Evolutionary conservation across 768 basidiomycete species (phyloP), one percentile per base, ranked within the genome.

Genomic region (Kwoniella bestiolae): DNA sequence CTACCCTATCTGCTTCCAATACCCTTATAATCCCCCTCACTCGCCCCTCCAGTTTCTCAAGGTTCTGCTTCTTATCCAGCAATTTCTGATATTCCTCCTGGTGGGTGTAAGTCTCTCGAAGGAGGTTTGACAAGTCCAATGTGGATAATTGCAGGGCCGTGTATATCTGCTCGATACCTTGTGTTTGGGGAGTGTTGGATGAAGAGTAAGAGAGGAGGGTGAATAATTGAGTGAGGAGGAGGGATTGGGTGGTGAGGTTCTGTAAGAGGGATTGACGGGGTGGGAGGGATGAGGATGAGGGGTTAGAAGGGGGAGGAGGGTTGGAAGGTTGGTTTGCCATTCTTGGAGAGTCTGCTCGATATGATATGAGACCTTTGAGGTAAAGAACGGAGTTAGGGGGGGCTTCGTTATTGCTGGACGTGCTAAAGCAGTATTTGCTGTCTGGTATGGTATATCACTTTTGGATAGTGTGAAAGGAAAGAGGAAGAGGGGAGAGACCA

Each of bases 181-280:
- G 55, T 7, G 57, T 61, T 28, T 57, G 32, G 16, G 45, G 31
- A 61, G 21, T 44, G 23, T 11, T 46, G 44, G 18, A 31, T 5
- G 57, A 45, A 41, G 35, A 66, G 38, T 31, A 23, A 21, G 38
- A 56, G 51, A 76, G 64, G 3, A 62, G 52, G 32, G 65, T 66
- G 62, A 77, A 77, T 44, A 77, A 65, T 31, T 72, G 61, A n/a
- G 49, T 57, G 51, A 77, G 62, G 47, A 69, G 56, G 4, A 59
- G 29, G 29, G 73, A 62, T 60, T 77, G 76, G 26, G 65, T 64
- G 1, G 69, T 63, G 23, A 77, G 62, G 61, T 77, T 77, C 12
- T 59, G 47, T 6, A 77, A 60, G 28, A 77, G 68, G 16, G 56
- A 46, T 41, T 44, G 41, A 47, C 62, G 58, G 9, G 63, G 64